These are phyloP conservation scores for Calocera cornea DNA, from an alignment of 768 basidiomycete genomes.

Conservation along the genomic window DNA sequence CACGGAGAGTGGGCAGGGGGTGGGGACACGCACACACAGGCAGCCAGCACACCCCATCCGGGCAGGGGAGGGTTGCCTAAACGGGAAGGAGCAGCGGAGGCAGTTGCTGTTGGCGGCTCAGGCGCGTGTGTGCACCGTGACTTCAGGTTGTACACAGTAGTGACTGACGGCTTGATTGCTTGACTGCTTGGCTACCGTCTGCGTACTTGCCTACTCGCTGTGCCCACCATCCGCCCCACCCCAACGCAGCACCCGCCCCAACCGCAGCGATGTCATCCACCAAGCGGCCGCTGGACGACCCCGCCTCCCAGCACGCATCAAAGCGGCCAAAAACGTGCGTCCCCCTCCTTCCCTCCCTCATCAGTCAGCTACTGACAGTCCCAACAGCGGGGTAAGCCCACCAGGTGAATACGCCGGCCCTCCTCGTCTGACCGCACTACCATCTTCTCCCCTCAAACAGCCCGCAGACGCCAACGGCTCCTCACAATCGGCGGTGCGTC, in stretches of 20 bases:
- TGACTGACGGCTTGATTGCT: too few species aligned
- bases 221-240: too few species aligned
- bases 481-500: constrained; percentile 6
- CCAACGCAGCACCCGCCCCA: not conserved
- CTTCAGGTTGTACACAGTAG: not conserved
- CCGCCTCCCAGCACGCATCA: not conserved
- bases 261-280: not conserved
- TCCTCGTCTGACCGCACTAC: not conserved
- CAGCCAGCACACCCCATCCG: too few species aligned
- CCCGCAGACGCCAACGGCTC: constrained; percentile 9
- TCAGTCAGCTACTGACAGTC: not conserved
- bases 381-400: not conserved
- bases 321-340: constrained; percentile 14
- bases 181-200: too few species aligned
- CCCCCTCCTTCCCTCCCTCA: not conserved
- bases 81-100: not conserved
- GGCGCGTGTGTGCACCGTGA: not conserved
- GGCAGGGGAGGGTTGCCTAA: not conserved
- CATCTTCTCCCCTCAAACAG: not conserved
- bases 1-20: too few species aligned
- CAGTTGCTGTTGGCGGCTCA: not conserved
- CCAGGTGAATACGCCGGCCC: not conserved
- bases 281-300: not conserved
- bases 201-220: too few species aligned
- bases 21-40: too few species aligned